Percentiles rank a stretch among this genome's conserved stretches.
Conservation (phyloP, 2,329 filamentous ascomycete species). For the Salinomyces thailandicus region DNA sequence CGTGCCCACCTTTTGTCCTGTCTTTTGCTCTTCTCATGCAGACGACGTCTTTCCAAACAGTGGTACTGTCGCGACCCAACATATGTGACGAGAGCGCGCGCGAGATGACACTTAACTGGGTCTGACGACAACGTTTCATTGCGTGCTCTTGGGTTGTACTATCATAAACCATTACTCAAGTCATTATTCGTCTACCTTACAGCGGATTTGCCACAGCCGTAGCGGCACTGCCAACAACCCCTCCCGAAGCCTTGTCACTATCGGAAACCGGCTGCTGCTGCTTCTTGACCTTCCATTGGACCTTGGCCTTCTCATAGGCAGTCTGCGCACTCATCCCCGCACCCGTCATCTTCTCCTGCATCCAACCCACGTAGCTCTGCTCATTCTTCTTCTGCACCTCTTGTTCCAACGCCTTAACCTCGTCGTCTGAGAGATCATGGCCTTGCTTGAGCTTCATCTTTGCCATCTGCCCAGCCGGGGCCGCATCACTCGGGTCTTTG, state of each 20-base stretch:
- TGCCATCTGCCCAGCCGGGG: slow-evolving; percentile 2
- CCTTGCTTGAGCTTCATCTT: slow-evolving; percentile 5
- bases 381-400: slow-evolving; percentile 36
- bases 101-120: too few species aligned
- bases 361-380: slow-evolving; percentile 33
- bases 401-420: slow-evolving; percentile 28
- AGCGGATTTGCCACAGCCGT: neutral
- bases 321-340: slow-evolving; percentile 19
- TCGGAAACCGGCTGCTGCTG: neutral
- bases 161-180: neutral
- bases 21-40: too few species aligned
- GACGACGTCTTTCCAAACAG: too few species aligned
- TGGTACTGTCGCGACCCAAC: too few species aligned
- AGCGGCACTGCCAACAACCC: neutral
- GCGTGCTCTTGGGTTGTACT: too few species aligned
- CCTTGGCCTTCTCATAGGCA: slow-evolving; percentile 12
- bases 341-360: slow-evolving; percentile 31
- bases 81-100: too few species aligned
- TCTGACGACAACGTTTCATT: too few species aligned
- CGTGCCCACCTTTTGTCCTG: too few species aligned
- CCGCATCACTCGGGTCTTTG: slow-evolving; percentile 16
- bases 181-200: neutral
- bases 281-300: slow-evolving; percentile 7
- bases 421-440: slow-evolving; percentile 22
- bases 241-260: neutral